Evolutionary conservation across 2,329 filamentous ascomycete species (phyloP).

Genomic region (Stagonosporopsis vannaccii): DNA sequence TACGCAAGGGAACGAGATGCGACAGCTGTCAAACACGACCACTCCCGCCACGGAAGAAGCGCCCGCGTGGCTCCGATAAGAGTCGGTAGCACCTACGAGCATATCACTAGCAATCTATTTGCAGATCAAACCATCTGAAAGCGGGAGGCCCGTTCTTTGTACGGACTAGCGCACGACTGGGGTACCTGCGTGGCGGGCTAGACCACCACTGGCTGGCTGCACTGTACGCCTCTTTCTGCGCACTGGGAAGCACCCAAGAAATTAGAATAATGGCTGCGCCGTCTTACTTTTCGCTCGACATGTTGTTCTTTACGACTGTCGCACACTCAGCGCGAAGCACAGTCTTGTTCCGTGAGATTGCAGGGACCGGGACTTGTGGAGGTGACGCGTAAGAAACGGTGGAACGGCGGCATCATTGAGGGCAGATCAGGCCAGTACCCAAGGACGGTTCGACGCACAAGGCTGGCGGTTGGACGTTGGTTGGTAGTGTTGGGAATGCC

Average conservation of each 20-base stretch:
- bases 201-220: slow-evolving; percentile 11
- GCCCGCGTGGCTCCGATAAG: slow-evolving; percentile 1
- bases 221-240: slow-evolving; percentile 9
- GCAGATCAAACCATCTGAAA: background rate
- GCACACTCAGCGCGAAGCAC: background rate
- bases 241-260: background rate
- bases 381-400: slow-evolving; percentile 15
- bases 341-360: slow-evolving; percentile 9
- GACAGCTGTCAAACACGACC: background rate
- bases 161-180: slow-evolving; percentile 5
- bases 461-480: background rate
- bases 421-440: background rate
- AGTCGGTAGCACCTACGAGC: background rate
- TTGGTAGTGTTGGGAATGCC: background rate
- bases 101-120: slow-evolving; percentile 13
- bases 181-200: slow-evolving; percentile 5
- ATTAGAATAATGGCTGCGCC: background rate
- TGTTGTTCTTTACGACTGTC: slow-evolving; percentile 1
- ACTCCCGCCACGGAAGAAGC: background rate
- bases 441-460: slow-evolving; percentile 4
- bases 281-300: slow-evolving; percentile 1
- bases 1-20: background rate
- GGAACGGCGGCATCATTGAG: slow-evolving; percentile 14
- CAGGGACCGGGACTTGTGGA: slow-evolving; percentile 8
- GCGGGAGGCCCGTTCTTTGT: slow-evolving; percentile 4